Evolutionary conservation across 495 filamentous ascomycete genomes (phyloP).

Genomic region (Penicillium psychrofluorescens): DNA sequence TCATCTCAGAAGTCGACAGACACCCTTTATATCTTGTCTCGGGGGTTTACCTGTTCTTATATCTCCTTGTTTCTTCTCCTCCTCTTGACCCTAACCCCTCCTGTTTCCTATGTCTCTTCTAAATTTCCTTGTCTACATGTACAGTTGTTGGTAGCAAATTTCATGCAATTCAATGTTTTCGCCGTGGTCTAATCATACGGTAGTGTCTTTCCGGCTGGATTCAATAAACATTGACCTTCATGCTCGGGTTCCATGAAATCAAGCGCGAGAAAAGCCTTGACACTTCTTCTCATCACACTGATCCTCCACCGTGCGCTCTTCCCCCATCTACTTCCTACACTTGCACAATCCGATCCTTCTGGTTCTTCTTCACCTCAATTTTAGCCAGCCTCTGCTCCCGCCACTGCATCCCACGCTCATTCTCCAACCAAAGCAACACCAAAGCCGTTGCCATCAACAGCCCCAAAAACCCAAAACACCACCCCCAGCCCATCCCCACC

Average conservation of each 20-base stretch:
- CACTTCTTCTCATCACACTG: background rate
- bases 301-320: no score
- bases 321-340: background rate
- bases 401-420: slow-evolving; percentile 33
- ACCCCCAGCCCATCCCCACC: slow-evolving; percentile 51
- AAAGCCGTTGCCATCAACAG: slow-evolving; percentile 28
- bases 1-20: background rate
- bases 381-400: slow-evolving; percentile 24
- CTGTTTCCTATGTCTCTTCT: slow-evolving; percentile 21
- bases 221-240: no score
- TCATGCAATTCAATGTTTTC: slow-evolving; percentile 27
- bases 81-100: slow-evolving; percentile 20
- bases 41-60: background rate
- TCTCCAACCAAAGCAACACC: slow-evolving; percentile 18
- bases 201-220: no score
- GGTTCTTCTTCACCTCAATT: slow-evolving; percentile 1
- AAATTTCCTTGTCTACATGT: slow-evolving; percentile 21
- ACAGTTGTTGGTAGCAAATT: slow-evolving; percentile 27
- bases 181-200: background rate
- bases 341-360: background rate
- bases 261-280: no score
- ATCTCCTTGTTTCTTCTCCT: slow-evolving; percentile 6
- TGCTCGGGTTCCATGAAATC: no score
- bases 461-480: slow-evolving; percentile 49
- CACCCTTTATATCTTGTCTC: no score